Evolutionary conservation across 306 rosid species (phyloP).

Genomic region (Potentilla sterilis): DNA sequence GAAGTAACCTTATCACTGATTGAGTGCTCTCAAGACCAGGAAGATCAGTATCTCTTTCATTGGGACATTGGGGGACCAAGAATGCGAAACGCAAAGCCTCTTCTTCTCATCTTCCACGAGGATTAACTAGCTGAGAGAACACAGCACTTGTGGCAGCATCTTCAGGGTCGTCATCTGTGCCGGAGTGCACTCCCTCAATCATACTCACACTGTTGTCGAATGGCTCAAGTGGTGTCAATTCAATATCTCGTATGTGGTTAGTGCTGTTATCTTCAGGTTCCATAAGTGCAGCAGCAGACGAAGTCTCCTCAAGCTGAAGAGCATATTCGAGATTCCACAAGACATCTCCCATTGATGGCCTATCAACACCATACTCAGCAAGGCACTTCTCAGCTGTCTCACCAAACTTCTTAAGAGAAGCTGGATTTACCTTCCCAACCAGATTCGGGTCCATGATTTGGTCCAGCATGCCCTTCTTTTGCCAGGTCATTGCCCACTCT

Average conservation of each 20-base stretch:
- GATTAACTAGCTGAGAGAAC: constrained; percentile 93
- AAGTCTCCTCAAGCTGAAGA: constrained; percentile 88
- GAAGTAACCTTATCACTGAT: constrained; percentile 33
- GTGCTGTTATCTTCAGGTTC: constrained; percentile 98
- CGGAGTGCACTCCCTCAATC: constrained; percentile 56
- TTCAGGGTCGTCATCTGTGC: constrained; percentile 64
- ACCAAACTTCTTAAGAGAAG: constrained; percentile 90
- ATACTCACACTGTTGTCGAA: constrained; percentile 83
- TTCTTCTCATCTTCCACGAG: constrained; percentile 76
- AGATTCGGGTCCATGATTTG: constrained; percentile 90
- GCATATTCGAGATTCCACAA: constrained; percentile 94
- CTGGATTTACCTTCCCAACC: constrained; percentile 74
- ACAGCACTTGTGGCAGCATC: constrained; percentile 90
- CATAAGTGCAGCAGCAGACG: constrained; percentile 51
- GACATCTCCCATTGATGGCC: constrained; percentile 98
- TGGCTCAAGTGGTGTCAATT: constrained; percentile 63
- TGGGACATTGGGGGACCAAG: constrained; percentile 21
- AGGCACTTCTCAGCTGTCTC: constrained; percentile 96
- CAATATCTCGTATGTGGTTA: constrained; percentile 84
- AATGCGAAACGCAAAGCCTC: constrained; percentile 25
- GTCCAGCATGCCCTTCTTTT: constrained; percentile 94
- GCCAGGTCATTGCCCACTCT: constrained; percentile 98
- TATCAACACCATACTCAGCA: constrained; percentile 84
- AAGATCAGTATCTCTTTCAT: constrained; percentile 28
- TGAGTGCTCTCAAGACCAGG: constrained; percentile 32